Conservation (phyloP, 2,329 filamentous ascomycete genomes). For the Aspergillus sp. region DNA sequence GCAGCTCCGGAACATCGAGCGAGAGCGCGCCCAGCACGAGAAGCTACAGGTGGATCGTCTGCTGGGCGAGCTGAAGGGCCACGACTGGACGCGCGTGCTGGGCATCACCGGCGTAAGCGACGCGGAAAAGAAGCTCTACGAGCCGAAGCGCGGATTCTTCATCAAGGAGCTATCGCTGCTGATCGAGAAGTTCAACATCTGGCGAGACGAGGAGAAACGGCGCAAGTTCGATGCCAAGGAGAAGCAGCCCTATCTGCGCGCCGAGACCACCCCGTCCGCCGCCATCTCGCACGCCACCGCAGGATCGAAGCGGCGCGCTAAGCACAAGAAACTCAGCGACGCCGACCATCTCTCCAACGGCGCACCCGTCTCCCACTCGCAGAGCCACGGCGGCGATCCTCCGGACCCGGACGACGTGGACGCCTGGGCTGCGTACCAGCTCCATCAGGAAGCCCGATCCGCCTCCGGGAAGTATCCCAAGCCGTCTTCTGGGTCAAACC, state of each 20-base stretch:
- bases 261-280: slow-evolving; percentile 17
- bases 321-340: slow-evolving; percentile 35
- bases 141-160: slow-evolving; percentile 76
- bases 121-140: slow-evolving; percentile 74
- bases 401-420: slow-evolving; percentile 63
- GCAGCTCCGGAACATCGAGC: slow-evolving; percentile 58
- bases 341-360: slow-evolving; percentile 9
- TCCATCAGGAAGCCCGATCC: slow-evolving; percentile 60
- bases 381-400: slow-evolving; percentile 42
- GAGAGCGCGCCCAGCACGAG: slow-evolving; percentile 57
- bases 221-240: slow-evolving; percentile 70
- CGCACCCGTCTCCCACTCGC: slow-evolving; percentile 10
- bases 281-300: slow-evolving; percentile 32
- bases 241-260: slow-evolving; percentile 28
- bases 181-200: slow-evolving; percentile 76
- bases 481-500: slow-evolving; percentile 8
- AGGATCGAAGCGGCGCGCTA: neutral
- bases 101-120: slow-evolving; percentile 80
- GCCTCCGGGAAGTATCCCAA: slow-evolving; percentile 36
- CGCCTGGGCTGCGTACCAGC: slow-evolving; percentile 61
- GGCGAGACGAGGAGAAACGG: slow-evolving; percentile 83
- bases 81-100: slow-evolving; percentile 88
- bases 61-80: slow-evolving; percentile 75
- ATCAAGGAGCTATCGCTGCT: slow-evolving; percentile 72
- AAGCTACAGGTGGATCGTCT: slow-evolving; percentile 57